Conservation (phyloP, 179 eudicot species). For the Beta lomatogona region DNA sequence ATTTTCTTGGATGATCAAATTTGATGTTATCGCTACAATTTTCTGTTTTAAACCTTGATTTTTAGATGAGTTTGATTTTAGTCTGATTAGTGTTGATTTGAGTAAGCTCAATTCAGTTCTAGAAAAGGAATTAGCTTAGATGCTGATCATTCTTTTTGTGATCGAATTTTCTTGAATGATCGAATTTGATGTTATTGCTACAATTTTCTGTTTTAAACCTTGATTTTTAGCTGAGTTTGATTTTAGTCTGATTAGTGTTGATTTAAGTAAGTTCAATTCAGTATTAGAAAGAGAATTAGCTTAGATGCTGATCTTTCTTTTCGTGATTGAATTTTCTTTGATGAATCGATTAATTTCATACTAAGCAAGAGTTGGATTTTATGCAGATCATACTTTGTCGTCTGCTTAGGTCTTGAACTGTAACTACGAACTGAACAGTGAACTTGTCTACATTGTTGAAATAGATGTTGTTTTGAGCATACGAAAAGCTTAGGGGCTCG, state of each 20-base stretch:
- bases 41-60: neutral
- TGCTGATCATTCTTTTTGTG: conserved; percentile 52
- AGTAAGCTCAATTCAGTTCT: neutral
- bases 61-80: neutral
- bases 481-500: neutral
- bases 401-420: neutral
- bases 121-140: neutral
- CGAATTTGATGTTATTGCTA: conserved; percentile 3
- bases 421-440: neutral
- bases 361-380: neutral
- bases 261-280: neutral
- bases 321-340: neutral
- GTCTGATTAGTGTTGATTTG: neutral
- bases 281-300: neutral
- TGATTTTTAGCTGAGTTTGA: neutral
- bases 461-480: neutral
- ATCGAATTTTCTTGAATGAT: conserved; percentile 53
- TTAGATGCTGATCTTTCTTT: neutral
- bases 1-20: too few relatives aligned
- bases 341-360: neutral
- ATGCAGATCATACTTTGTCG: neutral
- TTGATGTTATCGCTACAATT: conserved; percentile 9
- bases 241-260: neutral
- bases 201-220: neutral
- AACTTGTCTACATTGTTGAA: neutral